These are phyloP conservation scores for Ephemerocybe angulata DNA, from an alignment of 768 basidiomycete species.

Conservation along the genomic window DNA sequence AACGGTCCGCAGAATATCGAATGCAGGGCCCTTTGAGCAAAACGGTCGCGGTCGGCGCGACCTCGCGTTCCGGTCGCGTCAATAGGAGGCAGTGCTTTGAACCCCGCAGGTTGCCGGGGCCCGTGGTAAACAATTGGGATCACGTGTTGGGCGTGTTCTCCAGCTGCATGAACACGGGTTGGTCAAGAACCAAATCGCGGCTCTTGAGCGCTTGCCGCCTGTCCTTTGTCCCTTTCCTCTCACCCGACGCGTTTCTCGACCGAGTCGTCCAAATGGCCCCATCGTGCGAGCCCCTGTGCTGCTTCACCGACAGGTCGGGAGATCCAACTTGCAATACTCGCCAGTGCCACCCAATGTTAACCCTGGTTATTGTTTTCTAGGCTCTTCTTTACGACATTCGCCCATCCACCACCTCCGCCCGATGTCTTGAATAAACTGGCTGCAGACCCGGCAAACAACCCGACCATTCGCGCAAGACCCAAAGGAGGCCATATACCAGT, in stretches of 20 bases:
- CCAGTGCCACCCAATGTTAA: conserved; percentile 2
- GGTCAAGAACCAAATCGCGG: conserved; percentile 5
- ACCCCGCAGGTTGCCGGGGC: background rate
- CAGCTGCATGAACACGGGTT: background rate
- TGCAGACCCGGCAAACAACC: conserved; percentile 48
- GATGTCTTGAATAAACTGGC: conserved; percentile 60
- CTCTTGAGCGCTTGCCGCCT: conserved; percentile 10
- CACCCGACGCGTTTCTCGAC: conserved; percentile 20
- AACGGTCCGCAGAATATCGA: too few relatives aligned
- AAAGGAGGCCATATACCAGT: conserved; percentile 59
- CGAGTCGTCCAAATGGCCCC: conserved; percentile 33
- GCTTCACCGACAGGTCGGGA: conserved; percentile 71
- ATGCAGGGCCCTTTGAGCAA: too few relatives aligned
- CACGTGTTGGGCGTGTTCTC: conserved; percentile 9
- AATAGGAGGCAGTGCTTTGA: background rate
- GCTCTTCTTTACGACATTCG: conserved; percentile 88
- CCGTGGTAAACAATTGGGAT: background rate
- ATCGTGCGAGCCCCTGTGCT: conserved; percentile 74
- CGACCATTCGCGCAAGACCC: conserved; percentile 59
- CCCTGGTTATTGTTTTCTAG: conserved; percentile 35
- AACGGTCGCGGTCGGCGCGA: too few relatives aligned
- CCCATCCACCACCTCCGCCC: conserved; percentile 66
- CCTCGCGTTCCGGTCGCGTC: too few relatives aligned
- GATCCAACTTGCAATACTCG: conserved; percentile 13
- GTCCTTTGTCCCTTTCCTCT: conserved; percentile 15